Percentiles rank a stretch among this genome's conserved stretches.
These are phyloP conservation scores for Apiotrichum siamense DNA, from an alignment of 1,284 basidiomycete genomes.

Conservation along the genomic window DNA sequence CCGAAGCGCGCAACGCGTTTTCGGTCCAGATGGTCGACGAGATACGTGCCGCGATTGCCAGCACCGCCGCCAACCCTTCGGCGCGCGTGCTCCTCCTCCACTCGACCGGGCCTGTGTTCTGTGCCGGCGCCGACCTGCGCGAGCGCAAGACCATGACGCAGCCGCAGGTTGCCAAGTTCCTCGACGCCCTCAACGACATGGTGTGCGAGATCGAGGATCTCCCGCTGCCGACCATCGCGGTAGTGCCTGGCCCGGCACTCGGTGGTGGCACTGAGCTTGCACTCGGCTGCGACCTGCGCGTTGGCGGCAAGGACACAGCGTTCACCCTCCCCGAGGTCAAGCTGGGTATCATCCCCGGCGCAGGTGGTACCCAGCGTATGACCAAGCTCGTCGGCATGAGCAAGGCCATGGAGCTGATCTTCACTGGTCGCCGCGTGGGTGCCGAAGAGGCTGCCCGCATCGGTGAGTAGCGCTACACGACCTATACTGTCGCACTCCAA, in stretches of 20 bases:
- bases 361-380: constrained; percentile 85
- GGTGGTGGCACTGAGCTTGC: constrained; percentile 85
- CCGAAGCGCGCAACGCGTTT: constrained; percentile 83
- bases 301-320: constrained; percentile 62
- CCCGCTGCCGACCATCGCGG: constrained; percentile 81
- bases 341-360: constrained; percentile 89
- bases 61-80: constrained; percentile 52
- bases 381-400: constrained; percentile 73
- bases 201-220: constrained; percentile 70
- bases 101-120: constrained; percentile 70
- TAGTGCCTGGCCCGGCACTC: constrained; percentile 86
- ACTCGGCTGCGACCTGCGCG: constrained; percentile 79
- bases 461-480: constrained; percentile 52
- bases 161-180: constrained; percentile 68
- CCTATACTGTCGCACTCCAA: constrained; percentile 9
- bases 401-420: constrained; percentile 82
- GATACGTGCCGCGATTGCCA: constrained; percentile 62
- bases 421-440: constrained; percentile 62
- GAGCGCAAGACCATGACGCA: constrained; percentile 77
- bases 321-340: constrained; percentile 75
- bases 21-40: constrained; percentile 72
- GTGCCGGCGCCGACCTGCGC: constrained; percentile 83
- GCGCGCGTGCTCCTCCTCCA: constrained; percentile 71
- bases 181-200: constrained; percentile 66
- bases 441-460: constrained; percentile 65